Percentiles rank a stretch among this genome's conserved stretches.
These are phyloP conservation scores for Penicillium ochrochloron DNA, from an alignment of 495 filamentous ascomycete genomes.

Conservation along the genomic window DNA sequence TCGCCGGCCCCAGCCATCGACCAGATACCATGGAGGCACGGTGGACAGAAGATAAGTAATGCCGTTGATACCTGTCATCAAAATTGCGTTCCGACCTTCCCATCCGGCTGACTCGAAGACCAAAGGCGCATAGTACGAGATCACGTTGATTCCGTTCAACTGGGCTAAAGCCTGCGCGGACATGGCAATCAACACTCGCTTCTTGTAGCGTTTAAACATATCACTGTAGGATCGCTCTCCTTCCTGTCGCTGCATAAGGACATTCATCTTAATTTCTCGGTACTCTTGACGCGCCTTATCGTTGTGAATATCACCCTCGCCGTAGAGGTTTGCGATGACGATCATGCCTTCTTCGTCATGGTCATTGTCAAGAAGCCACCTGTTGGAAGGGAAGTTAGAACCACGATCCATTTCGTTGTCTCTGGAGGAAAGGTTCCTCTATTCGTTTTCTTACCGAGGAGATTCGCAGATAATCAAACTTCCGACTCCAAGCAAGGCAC, in stretches of 20 bases:
- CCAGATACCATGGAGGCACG: slow-evolving; percentile 95
- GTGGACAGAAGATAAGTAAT: slow-evolving; percentile 90
- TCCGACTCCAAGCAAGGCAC: slow-evolving; percentile 77
- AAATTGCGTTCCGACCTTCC: slow-evolving; percentile 83
- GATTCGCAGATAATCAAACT: slow-evolving; percentile 96
- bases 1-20: slow-evolving; percentile 90
- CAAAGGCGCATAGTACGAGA: slow-evolving; percentile 96
- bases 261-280: slow-evolving; percentile 98
- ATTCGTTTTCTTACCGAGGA: slow-evolving; percentile 66
- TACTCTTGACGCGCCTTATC: slow-evolving; percentile 90
- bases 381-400: slow-evolving; percentile 32
- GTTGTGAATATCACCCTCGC: slow-evolving; percentile 92
- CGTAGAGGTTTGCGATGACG: slow-evolving; percentile 96
- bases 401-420: neutral
- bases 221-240: slow-evolving; percentile 89
- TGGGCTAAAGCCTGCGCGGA: slow-evolving; percentile 95
- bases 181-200: slow-evolving; percentile 97
- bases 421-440: neutral
- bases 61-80: slow-evolving; percentile 98
- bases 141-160: slow-evolving; percentile 98
- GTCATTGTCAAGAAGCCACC: slow-evolving; percentile 97
- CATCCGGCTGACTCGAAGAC: slow-evolving; percentile 97
- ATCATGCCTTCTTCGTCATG: slow-evolving; percentile 98
- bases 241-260: slow-evolving; percentile 89
- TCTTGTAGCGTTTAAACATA: slow-evolving; percentile 93